Evolutionary conservation across 2,329 filamentous ascomycete species (phyloP).

Genomic region (Verticillium zaregamsianum): DNA sequence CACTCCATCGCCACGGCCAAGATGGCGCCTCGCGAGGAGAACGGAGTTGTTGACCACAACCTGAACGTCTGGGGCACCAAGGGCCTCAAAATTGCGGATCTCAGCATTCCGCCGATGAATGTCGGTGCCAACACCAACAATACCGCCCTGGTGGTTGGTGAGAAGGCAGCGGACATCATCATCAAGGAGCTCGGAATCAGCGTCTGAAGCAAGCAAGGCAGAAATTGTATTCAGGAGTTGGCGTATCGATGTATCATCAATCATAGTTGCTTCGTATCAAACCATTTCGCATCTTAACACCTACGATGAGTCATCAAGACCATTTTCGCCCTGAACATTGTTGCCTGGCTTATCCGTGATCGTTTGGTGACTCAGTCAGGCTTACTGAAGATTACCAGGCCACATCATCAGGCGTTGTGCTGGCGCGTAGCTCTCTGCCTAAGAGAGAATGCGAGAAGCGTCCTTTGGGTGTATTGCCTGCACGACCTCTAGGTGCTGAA

Average conservation of each 20-base stretch:
- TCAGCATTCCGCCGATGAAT: constrained; percentile 32
- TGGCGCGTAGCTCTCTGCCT: too few relatives aligned
- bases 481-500: too few relatives aligned
- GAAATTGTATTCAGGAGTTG: background rate
- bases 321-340: too few relatives aligned
- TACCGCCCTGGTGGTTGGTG: constrained; percentile 43
- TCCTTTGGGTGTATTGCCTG: too few relatives aligned
- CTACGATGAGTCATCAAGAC: too few relatives aligned
- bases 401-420: too few relatives aligned
- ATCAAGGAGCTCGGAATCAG: constrained; percentile 27
- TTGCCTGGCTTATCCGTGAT: too few relatives aligned
- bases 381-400: too few relatives aligned
- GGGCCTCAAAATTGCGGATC: constrained; percentile 35
- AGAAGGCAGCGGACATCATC: constrained; percentile 40
- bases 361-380: too few relatives aligned
- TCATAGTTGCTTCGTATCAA: background rate
- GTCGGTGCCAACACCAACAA: constrained; percentile 45
- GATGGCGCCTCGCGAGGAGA: constrained; percentile 35
- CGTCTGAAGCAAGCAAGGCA: background rate
- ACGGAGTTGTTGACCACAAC: constrained; percentile 36
- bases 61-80: constrained; percentile 38
- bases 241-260: background rate
- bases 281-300: too few relatives aligned
- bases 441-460: too few relatives aligned
- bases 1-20: constrained; percentile 42